phyloP scores from a whole-genome alignment of 202 grass and related monocot species.

The Eragrostis tef region DNA sequence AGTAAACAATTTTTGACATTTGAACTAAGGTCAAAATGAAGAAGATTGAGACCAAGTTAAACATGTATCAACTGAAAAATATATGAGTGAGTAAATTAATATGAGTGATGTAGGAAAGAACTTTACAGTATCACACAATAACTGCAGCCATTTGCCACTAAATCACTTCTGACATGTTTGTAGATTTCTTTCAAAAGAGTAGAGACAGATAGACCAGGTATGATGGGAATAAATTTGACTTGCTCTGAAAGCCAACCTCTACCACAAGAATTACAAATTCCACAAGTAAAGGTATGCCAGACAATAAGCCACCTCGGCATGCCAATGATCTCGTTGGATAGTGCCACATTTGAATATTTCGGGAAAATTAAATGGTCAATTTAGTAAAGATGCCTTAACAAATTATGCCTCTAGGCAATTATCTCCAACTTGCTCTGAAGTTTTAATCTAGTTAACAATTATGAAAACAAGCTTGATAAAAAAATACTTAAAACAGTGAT shows the following conservation, averaged over 20 bases:
- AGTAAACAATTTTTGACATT: conserved; percentile 32
- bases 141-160: conserved; percentile 4
- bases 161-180: conserved; percentile 15
- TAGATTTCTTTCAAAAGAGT: background rate
- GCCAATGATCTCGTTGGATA: background rate
- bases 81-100: background rate
- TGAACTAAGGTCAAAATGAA: conserved; percentile 8
- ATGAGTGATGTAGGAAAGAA: conserved; percentile 14
- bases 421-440: conserved; percentile 14
- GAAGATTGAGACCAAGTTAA: conserved; percentile 36
- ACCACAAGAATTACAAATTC: background rate
- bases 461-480: conserved; percentile 16
- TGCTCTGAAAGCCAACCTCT: background rate
- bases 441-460: conserved; percentile 5
- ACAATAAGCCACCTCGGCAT: background rate
- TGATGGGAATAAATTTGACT: background rate
- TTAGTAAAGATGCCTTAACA: conserved; percentile 25
- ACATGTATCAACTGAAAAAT: conserved; percentile 24
- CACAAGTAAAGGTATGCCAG: background rate
- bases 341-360: conserved; percentile 16
- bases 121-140: conserved; percentile 1
- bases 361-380: background rate
- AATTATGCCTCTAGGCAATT: conserved; percentile 12
- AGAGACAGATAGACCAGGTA: background rate
- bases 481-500: background rate